Percentiles rank a stretch among this genome's conserved stretches.
phyloP scores from a whole-genome alignment of 139 green algal genomes.

The Diplosphaera chodatii region DNA sequence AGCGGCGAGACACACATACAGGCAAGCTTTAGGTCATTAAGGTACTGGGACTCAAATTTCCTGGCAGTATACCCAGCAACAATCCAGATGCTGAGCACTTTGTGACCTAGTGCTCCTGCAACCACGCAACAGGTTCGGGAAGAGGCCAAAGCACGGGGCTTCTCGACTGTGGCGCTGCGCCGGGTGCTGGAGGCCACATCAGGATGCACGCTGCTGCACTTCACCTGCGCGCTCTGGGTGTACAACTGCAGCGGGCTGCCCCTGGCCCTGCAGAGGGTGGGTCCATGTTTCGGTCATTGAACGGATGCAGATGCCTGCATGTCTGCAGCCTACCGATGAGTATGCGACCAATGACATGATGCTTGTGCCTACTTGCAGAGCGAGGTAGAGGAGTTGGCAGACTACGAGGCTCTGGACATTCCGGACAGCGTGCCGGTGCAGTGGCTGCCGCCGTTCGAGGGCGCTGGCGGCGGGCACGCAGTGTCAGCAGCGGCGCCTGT shows the following conservation, averaged over 20 bases:
- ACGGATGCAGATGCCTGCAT: no score
- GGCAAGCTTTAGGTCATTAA: no score
- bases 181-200: not conserved
- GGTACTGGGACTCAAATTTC: no score
- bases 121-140: not conserved
- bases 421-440: slow-evolving; percentile 10
- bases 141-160: not conserved
- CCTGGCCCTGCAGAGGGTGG: slow-evolving; percentile 34
- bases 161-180: not conserved
- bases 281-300: no score
- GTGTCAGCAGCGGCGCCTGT: not conserved
- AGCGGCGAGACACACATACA: no score
- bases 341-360: no score
- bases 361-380: slow-evolving; percentile 3
- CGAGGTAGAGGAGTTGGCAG: slow-evolving; percentile 3
- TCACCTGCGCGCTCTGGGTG: slow-evolving; percentile 56
- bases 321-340: no score
- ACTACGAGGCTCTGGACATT: not conserved
- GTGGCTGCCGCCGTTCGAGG: slow-evolving; percentile 12
- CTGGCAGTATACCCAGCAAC: no score
- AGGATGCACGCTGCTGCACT: slow-evolving; percentile 14
- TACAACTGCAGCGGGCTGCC: slow-evolving; percentile 68
- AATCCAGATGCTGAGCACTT: no score
- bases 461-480: not conserved
- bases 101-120: not conserved